These are phyloP conservation scores for Cytospora chrysosperma DNA, from an alignment of 2,329 filamentous ascomycete genomes.

Conservation along the genomic window DNA sequence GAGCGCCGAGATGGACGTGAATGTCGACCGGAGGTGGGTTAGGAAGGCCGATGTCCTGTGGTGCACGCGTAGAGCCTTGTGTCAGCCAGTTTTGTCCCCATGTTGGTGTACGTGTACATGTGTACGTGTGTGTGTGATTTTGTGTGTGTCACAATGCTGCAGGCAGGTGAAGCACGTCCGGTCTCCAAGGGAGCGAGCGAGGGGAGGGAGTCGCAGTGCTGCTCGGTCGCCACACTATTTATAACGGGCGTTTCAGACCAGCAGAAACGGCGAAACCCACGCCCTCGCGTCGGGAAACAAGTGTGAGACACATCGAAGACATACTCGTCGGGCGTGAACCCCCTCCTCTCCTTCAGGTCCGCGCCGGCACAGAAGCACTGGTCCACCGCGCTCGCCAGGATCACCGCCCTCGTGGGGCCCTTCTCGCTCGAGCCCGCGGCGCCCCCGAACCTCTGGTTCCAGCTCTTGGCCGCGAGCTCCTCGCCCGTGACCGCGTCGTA, in stretches of 20 bases:
- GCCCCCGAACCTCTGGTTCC: constrained; percentile 44
- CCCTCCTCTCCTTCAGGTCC: constrained; percentile 83
- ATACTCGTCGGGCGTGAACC: constrained; percentile 76
- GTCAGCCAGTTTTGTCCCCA: not conserved
- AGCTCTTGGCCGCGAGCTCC: constrained; percentile 43
- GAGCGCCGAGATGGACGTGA: constrained; percentile 70
- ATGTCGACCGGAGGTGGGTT: constrained; percentile 69
- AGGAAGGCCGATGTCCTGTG: constrained; percentile 78
- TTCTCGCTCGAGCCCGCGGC: constrained; percentile 43
- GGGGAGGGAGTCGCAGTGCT: not conserved
- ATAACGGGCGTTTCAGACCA: not conserved
- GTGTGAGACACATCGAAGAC: constrained; percentile 30
- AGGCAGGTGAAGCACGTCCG: not conserved
- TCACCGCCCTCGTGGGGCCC: constrained; percentile 71
- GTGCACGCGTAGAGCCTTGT: not conserved
- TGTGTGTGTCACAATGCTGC: not conserved
- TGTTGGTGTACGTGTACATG: not conserved
- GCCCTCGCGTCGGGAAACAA: not conserved
- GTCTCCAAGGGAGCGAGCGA: not conserved
- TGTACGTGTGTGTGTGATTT: no score
- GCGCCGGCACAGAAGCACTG: constrained; percentile 90
- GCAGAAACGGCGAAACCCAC: not conserved
- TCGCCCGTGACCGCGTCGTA: constrained; percentile 54
- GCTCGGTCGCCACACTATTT: not conserved
- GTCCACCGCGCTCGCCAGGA: constrained; percentile 83